Conservation (phyloP, 2,329 filamentous ascomycete genomes). For the Emergomyces africanus region DNA sequence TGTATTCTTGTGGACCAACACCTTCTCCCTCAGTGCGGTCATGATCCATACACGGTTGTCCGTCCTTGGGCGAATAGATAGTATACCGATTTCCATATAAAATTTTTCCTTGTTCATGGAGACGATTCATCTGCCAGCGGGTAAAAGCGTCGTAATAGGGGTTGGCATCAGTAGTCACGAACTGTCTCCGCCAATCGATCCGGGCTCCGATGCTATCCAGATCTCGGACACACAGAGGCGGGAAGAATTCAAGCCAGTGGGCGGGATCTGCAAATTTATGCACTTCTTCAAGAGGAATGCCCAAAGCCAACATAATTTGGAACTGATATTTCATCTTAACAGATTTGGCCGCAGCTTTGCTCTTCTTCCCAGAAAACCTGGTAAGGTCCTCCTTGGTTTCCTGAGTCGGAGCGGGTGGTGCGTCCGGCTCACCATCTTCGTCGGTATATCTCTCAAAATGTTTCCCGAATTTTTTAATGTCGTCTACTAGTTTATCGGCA, state of each 20-base stretch:
- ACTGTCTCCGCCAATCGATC: constrained; percentile 85
- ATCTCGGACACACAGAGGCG: constrained; percentile 62
- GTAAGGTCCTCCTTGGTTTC: constrained; percentile 65
- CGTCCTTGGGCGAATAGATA: constrained; percentile 82
- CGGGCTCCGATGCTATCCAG: constrained; percentile 71
- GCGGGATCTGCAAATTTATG: constrained; percentile 85
- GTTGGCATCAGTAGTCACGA: constrained; percentile 93
- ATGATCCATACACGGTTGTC: constrained; percentile 79
- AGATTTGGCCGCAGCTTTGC: constrained; percentile 80
- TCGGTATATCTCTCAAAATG: constrained; percentile 69
- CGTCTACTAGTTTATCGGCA: constrained; percentile 84
- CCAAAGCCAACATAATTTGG: constrained; percentile 85
- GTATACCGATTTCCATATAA: constrained; percentile 90
- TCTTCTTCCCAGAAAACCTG: constrained; percentile 87
- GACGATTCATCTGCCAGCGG: constrained; percentile 90
- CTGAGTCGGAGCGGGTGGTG: constrained; percentile 48
- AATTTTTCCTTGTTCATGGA: constrained; percentile 83
- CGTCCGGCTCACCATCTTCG: constrained; percentile 42
- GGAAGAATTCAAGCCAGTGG: constrained; percentile 88
- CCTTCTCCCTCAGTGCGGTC: constrained; percentile 72
- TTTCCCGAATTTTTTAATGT: constrained; percentile 78
- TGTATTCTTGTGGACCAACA: constrained; percentile 80
- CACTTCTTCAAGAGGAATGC: constrained; percentile 77
- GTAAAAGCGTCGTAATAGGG: constrained; percentile 95
- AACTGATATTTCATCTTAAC: constrained; percentile 94